These are phyloP conservation scores for Ganoderma resinaceum DNA, from an alignment of 1,284 basidiomycete species.

Conservation along the genomic window DNA sequence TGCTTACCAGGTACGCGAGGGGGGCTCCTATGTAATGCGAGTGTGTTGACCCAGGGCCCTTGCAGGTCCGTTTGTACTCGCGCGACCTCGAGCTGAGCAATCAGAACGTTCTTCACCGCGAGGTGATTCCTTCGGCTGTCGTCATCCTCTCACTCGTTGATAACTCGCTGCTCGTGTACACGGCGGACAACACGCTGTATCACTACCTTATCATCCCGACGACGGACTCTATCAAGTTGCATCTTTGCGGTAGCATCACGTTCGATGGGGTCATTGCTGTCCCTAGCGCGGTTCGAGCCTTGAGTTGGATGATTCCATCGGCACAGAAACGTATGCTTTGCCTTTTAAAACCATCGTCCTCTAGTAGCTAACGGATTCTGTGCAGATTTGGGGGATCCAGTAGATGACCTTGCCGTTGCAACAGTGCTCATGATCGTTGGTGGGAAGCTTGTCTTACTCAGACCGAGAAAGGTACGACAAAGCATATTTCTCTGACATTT, in stretches of 20 bases:
- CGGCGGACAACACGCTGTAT: slow-evolving; percentile 92
- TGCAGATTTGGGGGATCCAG: slow-evolving; percentile 91
- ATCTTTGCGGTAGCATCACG: slow-evolving; percentile 93
- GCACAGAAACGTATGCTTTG: slow-evolving; percentile 85
- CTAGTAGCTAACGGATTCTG: slow-evolving; percentile 8
- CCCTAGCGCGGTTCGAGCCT: slow-evolving; percentile 85
- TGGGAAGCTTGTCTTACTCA: slow-evolving; percentile 88
- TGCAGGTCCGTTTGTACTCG: slow-evolving; percentile 92
- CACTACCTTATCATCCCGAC: slow-evolving; percentile 95
- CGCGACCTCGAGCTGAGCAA: slow-evolving; percentile 92
- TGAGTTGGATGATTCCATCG: slow-evolving; percentile 97
- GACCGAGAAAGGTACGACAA: slow-evolving; percentile 74
- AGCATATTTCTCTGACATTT: neutral
- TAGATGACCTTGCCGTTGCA: slow-evolving; percentile 92
- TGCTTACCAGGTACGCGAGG: slow-evolving; percentile 71
- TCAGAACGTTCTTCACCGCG: slow-evolving; percentile 85
- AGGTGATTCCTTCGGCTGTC: slow-evolving; percentile 80
- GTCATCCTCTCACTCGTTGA: slow-evolving; percentile 92
- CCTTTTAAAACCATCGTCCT: neutral
- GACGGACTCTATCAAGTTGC: slow-evolving; percentile 82
- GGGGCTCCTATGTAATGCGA: neutral
- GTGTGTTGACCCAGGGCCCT: neutral
- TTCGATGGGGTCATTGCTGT: slow-evolving; percentile 92
- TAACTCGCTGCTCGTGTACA: slow-evolving; percentile 97
- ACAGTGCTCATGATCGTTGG: slow-evolving; percentile 97